phyloP scores from a whole-genome alignment of 805 yeast species.

The Sugiyamaella lignohabitans region DNA sequence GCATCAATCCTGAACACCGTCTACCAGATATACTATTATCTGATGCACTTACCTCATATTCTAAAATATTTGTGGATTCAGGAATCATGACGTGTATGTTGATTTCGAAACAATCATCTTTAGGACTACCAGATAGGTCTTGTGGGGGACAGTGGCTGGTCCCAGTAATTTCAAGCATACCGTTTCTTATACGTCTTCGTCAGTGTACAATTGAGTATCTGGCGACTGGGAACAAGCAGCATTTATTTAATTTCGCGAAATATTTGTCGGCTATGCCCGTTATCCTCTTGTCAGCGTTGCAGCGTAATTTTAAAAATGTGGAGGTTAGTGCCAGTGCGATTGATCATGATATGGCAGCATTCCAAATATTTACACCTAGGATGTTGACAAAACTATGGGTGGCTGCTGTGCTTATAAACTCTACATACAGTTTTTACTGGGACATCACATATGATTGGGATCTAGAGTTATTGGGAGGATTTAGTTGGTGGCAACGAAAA shows the following conservation, averaged over 20 bases:
- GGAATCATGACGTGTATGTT: conserved; percentile 49
- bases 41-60: conserved; percentile 78
- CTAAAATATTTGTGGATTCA: conserved; percentile 69
- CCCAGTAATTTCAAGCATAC: conserved; percentile 40
- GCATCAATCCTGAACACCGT: conserved; percentile 50
- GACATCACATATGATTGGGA: conserved; percentile 89
- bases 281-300: conserved; percentile 31
- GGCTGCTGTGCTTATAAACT: conserved; percentile 50
- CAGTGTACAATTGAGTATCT: conserved; percentile 75
- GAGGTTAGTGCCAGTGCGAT: conserved; percentile 17
- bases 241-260: conserved; percentile 66
- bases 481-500: not conserved
- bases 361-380: not conserved
- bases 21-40: conserved; percentile 76
- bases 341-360: conserved; percentile 10
- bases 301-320: conserved; percentile 18
- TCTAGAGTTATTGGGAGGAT: conserved; percentile 41
- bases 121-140: conserved; percentile 33
- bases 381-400: conserved; percentile 23
- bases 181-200: conserved; percentile 66
- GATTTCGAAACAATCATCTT: conserved; percentile 32
- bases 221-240: conserved; percentile 44
- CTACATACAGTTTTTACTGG: conserved; percentile 81
- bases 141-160: conserved; percentile 35
- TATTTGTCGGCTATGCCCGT: conserved; percentile 62